Base-by-base conservation (phyloP, 2,329 filamentous ascomycete genomes). In the Curvularia verruculosa region DNA sequence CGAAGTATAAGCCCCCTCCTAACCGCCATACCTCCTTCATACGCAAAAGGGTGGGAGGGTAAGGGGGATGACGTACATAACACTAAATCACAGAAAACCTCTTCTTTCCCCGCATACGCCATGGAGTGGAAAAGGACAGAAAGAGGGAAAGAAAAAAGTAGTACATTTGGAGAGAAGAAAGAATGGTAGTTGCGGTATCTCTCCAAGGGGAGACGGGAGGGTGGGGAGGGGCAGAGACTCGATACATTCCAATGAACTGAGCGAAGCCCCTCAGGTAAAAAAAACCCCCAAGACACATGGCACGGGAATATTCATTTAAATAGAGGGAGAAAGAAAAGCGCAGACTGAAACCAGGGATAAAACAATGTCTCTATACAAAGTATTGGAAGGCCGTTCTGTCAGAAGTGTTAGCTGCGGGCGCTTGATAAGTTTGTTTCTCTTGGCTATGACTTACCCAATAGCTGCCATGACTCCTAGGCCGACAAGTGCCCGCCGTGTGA, bases 381-480 rank as follows among this genome's bases (percentile, higher is more conserved):
- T 72, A 73, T 51, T 68, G 64, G 61, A 72, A 66, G 15, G 71
- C 70, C 34, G 68, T 65, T 28, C 71, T 72, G 43, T 26, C 26
- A 43, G 7, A 15, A 7, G 15, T 37, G 60, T 72, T 65, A 72
- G 69, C 15, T 48, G 12, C 44, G 39, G 39, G 44, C 36, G 19
- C 18, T 26, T 26, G 13, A 51, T n/a, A n/a, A n/a, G n/a, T n/a
- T n/a, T n/a, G n/a, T n/a, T n/a, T n/a, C n/a, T n/a, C n/a, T n/a
- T n/a, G n/a, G n/a, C n/a, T n/a, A 44, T 29, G 15, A 89, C 92
- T 81, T 85, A 98, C 95, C 93, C 93, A 76, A 97, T 85, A 55
- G 91, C 91, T 75, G 97, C 84, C 45, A 91, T 95, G 56, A 92
- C 92, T 61, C 89, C 91, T 51, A 98, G 85, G 56, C 95, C 94